phyloP scores from a whole-genome alignment of 176 grass and related monocot species.

The Guadua angustifolia region DNA sequence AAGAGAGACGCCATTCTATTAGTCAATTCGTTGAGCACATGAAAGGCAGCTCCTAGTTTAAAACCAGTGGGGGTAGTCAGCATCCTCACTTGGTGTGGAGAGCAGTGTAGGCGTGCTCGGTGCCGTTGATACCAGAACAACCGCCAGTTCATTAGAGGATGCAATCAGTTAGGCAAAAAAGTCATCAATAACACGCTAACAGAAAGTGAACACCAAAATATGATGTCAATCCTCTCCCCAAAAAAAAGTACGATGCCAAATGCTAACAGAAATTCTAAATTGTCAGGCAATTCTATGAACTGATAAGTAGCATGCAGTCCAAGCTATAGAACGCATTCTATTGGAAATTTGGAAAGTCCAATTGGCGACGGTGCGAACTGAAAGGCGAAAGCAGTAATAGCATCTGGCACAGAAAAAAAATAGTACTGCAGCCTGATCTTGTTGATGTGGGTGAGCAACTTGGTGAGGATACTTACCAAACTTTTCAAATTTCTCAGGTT shows the following conservation, averaged over 20 bases:
- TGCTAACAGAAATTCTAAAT: not conserved
- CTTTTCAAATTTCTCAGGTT: constrained; percentile 81
- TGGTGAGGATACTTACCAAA: constrained; percentile 71
- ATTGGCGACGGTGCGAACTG: not conserved
- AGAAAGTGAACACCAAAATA: no score
- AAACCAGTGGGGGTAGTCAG: not conserved
- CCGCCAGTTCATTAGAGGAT: no score
- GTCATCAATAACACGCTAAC: no score
- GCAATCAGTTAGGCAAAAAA: no score
- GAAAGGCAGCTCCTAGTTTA: not conserved
- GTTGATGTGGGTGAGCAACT: no score
- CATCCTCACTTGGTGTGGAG: constrained; percentile 76
- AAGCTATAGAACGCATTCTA: not conserved
- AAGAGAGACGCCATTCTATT: not conserved
- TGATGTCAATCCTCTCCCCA: no score
- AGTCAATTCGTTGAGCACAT: constrained; percentile 37
- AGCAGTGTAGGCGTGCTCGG: constrained; percentile 60
- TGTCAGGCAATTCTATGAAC: not conserved
- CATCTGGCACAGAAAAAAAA: not conserved
- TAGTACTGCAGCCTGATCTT: no score
- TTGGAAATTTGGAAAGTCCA: not conserved
- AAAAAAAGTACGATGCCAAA: not conserved
- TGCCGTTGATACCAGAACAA: constrained; percentile 57
- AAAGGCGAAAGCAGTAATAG: not conserved
- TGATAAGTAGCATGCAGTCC: not conserved